Evolutionary conservation across 202 grass and related monocot genomes (phyloP).

Genomic region (Saccharum hybrid): DNA sequence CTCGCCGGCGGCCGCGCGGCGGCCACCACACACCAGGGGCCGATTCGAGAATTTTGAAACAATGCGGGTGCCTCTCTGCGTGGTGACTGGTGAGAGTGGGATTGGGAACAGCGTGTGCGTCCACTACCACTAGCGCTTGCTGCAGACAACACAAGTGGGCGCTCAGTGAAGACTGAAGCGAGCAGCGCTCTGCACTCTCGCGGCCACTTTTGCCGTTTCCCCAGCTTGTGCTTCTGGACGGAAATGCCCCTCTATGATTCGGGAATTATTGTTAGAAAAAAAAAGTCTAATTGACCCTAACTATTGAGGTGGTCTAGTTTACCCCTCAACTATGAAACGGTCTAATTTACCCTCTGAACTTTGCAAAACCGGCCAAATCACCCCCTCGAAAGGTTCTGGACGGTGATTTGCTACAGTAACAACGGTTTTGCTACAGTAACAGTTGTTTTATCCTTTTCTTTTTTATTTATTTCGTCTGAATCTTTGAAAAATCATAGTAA

Average conservation of each 20-base stretch:
- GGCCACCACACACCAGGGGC: slow-evolving; percentile 16
- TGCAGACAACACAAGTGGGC: slow-evolving; percentile 30
- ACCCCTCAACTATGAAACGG: no score
- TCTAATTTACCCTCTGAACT: no score
- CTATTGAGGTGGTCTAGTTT: no score
- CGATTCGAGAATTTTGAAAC: slow-evolving; percentile 47
- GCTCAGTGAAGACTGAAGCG: slow-evolving; percentile 33
- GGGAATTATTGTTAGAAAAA: no score
- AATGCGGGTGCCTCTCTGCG: slow-evolving; percentile 44
- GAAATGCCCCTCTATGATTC: slow-evolving; percentile 54
- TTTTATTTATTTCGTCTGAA: no score
- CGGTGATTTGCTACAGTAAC: no score
- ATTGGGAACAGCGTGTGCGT: slow-evolving; percentile 20
- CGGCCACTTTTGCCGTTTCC: slow-evolving; percentile 52
- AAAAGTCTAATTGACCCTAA: no score
- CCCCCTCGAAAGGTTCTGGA: no score
- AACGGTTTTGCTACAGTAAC: no score
- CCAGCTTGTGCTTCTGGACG: slow-evolving; percentile 28
- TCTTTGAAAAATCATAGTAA: no score
- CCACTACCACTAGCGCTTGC: slow-evolving; percentile 8
- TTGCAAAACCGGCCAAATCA: no score
- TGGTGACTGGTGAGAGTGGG: background rate
- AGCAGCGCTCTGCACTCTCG: background rate
- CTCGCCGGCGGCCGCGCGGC: slow-evolving; percentile 24
- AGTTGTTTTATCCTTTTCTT: no score